A percentile compares a stretch with the other conserved stretches of the same genome.
Conservation (phyloP, 2,329 filamentous ascomycete species). For the Aspergillus ochraceus region DNA sequence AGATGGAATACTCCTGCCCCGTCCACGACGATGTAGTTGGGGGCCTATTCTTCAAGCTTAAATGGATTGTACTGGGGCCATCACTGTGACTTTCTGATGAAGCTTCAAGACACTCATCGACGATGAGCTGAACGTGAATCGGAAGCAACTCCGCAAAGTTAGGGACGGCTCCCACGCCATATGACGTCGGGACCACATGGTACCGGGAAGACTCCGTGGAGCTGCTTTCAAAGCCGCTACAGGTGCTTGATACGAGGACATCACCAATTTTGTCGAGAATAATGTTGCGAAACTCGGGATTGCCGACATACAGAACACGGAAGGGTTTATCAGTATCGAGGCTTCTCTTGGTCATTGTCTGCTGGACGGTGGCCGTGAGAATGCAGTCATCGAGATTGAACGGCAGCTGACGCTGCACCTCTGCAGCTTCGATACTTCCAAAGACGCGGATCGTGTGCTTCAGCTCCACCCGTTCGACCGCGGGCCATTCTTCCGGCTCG, state of each 20-base stretch:
- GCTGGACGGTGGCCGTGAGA: constrained; percentile 43
- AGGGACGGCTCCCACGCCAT: constrained; percentile 44
- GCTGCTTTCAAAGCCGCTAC: constrained; percentile 31
- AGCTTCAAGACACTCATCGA: constrained; percentile 47
- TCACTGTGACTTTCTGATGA: constrained; percentile 23
- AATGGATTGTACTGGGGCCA: constrained; percentile 32
- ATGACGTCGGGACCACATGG: constrained; percentile 50
- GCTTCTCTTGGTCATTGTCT: constrained; percentile 43
- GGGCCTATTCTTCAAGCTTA: constrained; percentile 42
- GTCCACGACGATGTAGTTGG: constrained; percentile 39
- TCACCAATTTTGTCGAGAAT: constrained; percentile 51
- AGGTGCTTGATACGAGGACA: constrained; percentile 45
- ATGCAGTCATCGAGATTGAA: constrained; percentile 30
- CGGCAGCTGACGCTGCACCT: constrained; percentile 30
- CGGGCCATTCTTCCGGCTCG: constrained; percentile 43
- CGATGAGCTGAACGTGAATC: constrained; percentile 48
- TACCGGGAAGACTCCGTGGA: constrained; percentile 46
- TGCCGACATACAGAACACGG: constrained; percentile 45
- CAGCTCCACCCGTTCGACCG: constrained; percentile 40
- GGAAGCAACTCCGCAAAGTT: constrained; percentile 51
- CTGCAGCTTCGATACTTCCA: constrained; percentile 28
- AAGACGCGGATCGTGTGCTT: constrained; percentile 44
- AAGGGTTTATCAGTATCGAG: constrained; percentile 45
- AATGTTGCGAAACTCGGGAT: constrained; percentile 38
- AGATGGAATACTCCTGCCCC: constrained; percentile 38